A percentile compares a stretch with the other conserved stretches of the same genome.
Evolutionary conservation across 306 rosid genomes (phyloP).

Genomic region (Gynostemma pentaphyllum): DNA sequence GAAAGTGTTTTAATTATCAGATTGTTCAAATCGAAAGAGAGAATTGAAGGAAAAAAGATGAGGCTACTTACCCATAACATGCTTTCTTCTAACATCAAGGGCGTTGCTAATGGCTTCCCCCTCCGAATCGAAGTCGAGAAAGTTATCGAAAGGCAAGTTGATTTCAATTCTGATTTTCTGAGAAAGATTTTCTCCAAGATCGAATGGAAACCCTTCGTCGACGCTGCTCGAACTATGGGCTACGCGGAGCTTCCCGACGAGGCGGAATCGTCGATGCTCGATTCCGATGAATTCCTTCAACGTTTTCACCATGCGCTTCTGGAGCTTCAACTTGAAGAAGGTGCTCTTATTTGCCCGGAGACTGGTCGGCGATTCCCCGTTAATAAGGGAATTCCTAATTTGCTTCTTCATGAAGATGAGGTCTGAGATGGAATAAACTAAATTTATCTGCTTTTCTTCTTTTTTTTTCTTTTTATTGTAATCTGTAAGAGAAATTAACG

Average conservation of each 20-base stretch:
- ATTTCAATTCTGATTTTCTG: conserved; percentile 52
- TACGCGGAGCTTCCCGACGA: conserved; percentile 68
- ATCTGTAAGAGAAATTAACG: background rate
- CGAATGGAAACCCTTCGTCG: conserved; percentile 62
- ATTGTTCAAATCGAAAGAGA: background rate
- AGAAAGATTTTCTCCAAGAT: conserved; percentile 66
- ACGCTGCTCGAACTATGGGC: conserved; percentile 52
- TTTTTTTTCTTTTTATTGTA: too few species aligned
- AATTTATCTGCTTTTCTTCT: background rate
- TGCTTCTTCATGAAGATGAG: conserved; percentile 93
- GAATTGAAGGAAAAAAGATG: conserved; percentile 28
- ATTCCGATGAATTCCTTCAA: conserved; percentile 57
- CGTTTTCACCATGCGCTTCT: conserved; percentile 82
- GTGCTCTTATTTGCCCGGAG: conserved; percentile 76
- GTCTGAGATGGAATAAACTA: conserved; percentile 31
- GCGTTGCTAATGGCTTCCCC: conserved; percentile 73
- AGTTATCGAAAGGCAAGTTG: conserved; percentile 58
- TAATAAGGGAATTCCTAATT: conserved; percentile 74
- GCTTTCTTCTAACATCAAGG: conserved; percentile 81
- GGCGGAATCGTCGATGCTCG: conserved; percentile 53
- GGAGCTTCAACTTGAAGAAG: conserved; percentile 88
- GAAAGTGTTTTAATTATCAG: too few species aligned
- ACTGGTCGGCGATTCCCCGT: conserved; percentile 69
- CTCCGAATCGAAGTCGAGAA: conserved; percentile 59
- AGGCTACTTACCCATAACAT: conserved; percentile 83